phyloP scores from a whole-genome alignment of 345 rosid genomes.

The Eucalyptus pauciflora region DNA sequence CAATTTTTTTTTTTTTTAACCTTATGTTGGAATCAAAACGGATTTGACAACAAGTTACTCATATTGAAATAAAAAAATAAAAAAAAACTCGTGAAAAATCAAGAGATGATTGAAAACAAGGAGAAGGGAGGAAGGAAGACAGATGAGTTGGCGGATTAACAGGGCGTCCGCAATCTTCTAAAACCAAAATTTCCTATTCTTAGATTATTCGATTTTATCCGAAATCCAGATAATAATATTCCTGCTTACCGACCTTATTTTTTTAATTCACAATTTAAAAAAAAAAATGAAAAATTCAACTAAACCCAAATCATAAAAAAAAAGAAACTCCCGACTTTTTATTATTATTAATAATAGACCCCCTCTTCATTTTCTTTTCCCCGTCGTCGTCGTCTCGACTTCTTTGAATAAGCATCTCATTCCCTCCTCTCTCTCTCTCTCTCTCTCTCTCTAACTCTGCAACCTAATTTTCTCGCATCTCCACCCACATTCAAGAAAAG shows the following conservation, averaged over 20 bases:
- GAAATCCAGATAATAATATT: neutral
- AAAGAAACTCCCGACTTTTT: neutral
- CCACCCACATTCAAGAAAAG: neutral
- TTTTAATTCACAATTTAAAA: neutral
- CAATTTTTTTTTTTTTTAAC: too few relatives aligned
- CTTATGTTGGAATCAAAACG: rapidly evolving
- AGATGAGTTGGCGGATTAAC: neutral
- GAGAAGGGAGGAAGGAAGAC: neutral
- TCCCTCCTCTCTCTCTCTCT: neutral
- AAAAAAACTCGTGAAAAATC: neutral
- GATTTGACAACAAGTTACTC: neutral
- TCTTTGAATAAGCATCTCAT: neutral
- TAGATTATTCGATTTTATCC: neutral
- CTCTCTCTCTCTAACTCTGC: neutral
- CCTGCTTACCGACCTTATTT: neutral
- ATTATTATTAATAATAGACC: neutral
- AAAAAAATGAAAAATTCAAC: neutral
- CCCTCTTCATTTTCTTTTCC: neutral
- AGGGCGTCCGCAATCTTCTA: neutral
- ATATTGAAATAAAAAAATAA: neutral
- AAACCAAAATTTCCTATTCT: neutral
- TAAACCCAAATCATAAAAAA: neutral
- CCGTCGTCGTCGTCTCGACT: neutral
- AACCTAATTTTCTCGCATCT: neutral
- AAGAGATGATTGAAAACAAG: neutral